Conservation (phyloP, 305 asterid species). For the Fraxinus ornus region DNA sequence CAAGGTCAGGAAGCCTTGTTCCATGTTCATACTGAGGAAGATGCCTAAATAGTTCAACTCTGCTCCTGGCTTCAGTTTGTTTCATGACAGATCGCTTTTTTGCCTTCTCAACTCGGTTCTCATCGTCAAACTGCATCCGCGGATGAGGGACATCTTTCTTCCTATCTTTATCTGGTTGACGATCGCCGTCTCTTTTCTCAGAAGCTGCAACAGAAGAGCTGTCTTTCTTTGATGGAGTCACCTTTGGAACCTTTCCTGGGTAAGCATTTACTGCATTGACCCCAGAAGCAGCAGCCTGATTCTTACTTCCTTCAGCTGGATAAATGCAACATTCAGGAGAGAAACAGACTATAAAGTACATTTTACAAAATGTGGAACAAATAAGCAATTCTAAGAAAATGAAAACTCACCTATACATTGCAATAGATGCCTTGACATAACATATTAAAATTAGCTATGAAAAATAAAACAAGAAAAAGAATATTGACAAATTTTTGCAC, state of each 20-base stretch:
- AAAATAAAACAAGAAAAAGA: neutral
- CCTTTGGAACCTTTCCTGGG: constrained; percentile 51
- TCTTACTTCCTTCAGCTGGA: constrained; percentile 63
- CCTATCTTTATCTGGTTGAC: constrained; percentile 68
- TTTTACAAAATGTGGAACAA: constrained; percentile 1
- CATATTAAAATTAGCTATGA: neutral
- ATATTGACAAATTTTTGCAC: neutral
- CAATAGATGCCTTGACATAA: constrained; percentile 10
- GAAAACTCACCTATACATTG: neutral
- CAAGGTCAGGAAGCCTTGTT: constrained; percentile 61
- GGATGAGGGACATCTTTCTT: constrained; percentile 90
- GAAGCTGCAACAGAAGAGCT: constrained; percentile 52
- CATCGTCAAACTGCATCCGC: constrained; percentile 89
- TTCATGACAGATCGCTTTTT: constrained; percentile 78
- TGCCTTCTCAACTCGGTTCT: constrained; percentile 79
- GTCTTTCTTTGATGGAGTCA: constrained; percentile 55
- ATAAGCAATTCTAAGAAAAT: neutral
- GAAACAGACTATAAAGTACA: neutral
- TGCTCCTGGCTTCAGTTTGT: constrained; percentile 74
- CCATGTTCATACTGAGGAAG: constrained; percentile 93
- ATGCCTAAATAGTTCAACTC: constrained; percentile 87
- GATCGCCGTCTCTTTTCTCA: constrained; percentile 67
- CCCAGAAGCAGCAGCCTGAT: constrained; percentile 48
- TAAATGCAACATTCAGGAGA: constrained; percentile 19
- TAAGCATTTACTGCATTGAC: constrained; percentile 41